Evolutionary conservation across 164 flowering plant species (phyloP).

Genomic region (Magnolia officinalis): DNA sequence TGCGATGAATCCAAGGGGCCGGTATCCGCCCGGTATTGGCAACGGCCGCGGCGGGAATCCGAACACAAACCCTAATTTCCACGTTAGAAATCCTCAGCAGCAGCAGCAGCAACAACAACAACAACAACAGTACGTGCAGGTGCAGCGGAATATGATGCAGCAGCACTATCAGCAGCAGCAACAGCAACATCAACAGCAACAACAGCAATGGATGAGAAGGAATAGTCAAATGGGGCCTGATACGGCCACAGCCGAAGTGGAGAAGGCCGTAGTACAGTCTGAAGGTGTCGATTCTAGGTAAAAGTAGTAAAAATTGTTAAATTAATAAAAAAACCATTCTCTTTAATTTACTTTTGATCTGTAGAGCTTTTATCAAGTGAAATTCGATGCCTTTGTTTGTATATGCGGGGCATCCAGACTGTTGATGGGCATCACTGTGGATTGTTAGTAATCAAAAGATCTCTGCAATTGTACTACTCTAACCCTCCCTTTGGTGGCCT

Average conservation of each 20-base stretch:
- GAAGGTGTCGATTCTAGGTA: slow-evolving; percentile 72
- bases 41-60: slow-evolving; percentile 39
- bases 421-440: neutral
- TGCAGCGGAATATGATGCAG: slow-evolving; percentile 17
- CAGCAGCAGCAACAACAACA: slow-evolving; percentile 55
- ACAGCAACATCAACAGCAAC: slow-evolving; percentile 63
- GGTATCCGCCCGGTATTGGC: slow-evolving; percentile 95
- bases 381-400: neutral
- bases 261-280: slow-evolving; percentile 81
- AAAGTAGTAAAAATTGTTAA: neutral
- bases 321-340: too few species aligned
- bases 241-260: slow-evolving; percentile 58
- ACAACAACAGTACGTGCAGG: slow-evolving; percentile 31
- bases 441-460: neutral
- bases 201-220: slow-evolving; percentile 81
- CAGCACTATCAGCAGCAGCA: slow-evolving; percentile 57
- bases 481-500: neutral
- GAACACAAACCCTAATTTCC: slow-evolving; percentile 52
- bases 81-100: slow-evolving; percentile 45
- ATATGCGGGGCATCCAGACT: neutral
- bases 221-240: slow-evolving; percentile 39
- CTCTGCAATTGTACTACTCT: neutral
- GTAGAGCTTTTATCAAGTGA: neutral
- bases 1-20: slow-evolving; percentile 57
- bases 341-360: neutral